Evolutionary conservation across 306 rosid species (phyloP), one percentile per base, ranked within the genome.

Genomic region (Pterocarpus santalinus): DNA sequence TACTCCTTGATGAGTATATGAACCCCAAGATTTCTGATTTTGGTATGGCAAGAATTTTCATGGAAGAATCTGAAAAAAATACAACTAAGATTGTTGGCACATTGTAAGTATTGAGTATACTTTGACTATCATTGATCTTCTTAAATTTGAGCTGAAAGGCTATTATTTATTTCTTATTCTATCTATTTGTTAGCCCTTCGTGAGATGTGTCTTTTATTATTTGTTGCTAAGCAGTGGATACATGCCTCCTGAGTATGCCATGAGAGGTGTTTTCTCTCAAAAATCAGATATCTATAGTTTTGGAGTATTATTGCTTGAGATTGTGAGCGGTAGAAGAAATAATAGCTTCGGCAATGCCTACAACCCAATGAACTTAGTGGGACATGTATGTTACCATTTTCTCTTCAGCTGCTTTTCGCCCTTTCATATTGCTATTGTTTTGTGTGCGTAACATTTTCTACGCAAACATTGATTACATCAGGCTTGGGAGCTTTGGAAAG

Each of bases 261-360:
- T 73, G 79, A 60, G 36, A 7, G 89, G 81, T 5, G 5, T 73
- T 14, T 82, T 85, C 11, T 81, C 84, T 6, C 53, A 22, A 34
- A 85, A 82, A 49, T 82, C 76, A 0, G 86, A 82, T 32, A 75
- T 86, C 0, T 82, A 69, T 7, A 79, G 82, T 10, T 75, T 79
- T 39, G 82, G 84, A 10, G 82, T 82, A 22, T 87, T 12, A 83
- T 79, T 32, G 76, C 28, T 22, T 22, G 28, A 22, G 28, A 22
- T 22, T 22, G 28, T 22, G 28, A 22, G 28, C 28, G 28, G 87
- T 7, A 69, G 44, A 66, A 81, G 52, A 64, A 80, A 73, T 44
- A 77, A 66, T 3, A 80, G 76, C 73, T 62, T 83, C 11, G 1
- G 2, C 44, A 83, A 4, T 5, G 30, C 3, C 62, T 36, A 4